These are phyloP conservation scores for Narthecium ossifragum DNA, from an alignment of 106 monocot genomes.

Conservation along the genomic window DNA sequence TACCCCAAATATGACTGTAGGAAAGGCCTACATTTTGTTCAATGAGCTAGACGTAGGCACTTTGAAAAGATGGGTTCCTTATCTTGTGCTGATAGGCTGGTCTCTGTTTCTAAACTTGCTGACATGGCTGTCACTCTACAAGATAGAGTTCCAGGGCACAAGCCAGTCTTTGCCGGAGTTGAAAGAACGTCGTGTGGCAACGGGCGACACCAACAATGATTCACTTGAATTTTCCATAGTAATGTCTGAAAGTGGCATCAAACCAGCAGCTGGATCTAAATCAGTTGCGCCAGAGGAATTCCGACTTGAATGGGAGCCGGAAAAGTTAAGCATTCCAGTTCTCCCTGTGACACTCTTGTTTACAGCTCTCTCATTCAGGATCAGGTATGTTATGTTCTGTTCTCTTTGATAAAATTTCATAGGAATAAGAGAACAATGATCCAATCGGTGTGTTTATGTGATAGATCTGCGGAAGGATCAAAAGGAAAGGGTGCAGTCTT, in stretches of 20 bases:
- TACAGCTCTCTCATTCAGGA: slow-evolving; percentile 1
- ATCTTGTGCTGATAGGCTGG: neutral
- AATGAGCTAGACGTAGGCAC: neutral
- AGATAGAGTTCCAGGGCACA: slow-evolving; percentile 4
- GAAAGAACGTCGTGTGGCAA: too few relatives aligned
- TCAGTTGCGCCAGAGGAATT: slow-evolving; percentile 8
- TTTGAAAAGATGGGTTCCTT: neutral
- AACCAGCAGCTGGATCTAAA: too few relatives aligned
- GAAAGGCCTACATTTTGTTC: slow-evolving; percentile 3
- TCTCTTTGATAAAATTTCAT: neutral
- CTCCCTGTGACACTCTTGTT: neutral
- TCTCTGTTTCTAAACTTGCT: slow-evolving; percentile 2
- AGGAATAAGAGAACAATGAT: too few relatives aligned
- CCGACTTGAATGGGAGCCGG: neutral
- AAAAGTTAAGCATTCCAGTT: neutral
- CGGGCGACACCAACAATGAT: too few relatives aligned
- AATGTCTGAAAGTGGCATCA: too few relatives aligned
- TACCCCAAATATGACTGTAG: neutral
- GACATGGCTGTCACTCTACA: neutral
- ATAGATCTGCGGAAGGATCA: neutral
- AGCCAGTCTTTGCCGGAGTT: neutral
- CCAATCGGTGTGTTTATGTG: neutral
- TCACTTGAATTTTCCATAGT: too few relatives aligned
- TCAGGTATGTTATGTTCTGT: neutral
- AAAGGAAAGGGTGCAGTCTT: neutral